A percentile compares a stretch with the other conserved stretches of the same genome.
phyloP scores from a whole-genome alignment of 306 rosid species.

The Gillenia trifoliata region DNA sequence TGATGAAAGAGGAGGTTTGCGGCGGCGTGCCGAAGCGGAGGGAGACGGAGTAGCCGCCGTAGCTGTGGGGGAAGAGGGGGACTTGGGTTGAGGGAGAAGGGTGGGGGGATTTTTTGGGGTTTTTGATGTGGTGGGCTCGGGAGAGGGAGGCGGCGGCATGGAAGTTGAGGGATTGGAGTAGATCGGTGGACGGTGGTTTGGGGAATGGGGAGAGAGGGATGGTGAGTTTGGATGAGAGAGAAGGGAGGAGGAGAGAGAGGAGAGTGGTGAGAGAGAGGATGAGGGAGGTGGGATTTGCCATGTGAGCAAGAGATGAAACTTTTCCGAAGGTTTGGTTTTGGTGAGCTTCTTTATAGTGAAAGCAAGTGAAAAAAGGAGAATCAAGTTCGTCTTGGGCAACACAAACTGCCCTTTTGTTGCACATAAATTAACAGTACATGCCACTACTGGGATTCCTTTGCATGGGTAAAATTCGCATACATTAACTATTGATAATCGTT shows the following conservation, averaged over 20 bases:
- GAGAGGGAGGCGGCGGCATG: conserved; percentile 51
- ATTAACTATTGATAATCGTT: no score
- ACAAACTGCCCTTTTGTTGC: not conserved
- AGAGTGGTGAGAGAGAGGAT: conserved; percentile 19
- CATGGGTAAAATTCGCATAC: not conserved
- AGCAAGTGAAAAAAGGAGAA: not conserved
- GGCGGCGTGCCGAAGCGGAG: conserved; percentile 79
- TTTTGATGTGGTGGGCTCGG: conserved; percentile 73
- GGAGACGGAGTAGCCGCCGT: conserved; percentile 69
- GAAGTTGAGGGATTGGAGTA: conserved; percentile 34
- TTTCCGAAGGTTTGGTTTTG: not conserved
- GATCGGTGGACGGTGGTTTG: conserved; percentile 42
- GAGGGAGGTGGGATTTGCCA: conserved; percentile 16
- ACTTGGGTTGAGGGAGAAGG: conserved; percentile 14
- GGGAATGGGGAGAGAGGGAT: conserved; percentile 42
- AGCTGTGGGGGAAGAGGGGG: conserved; percentile 48
- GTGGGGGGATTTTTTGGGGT: conserved; percentile 14
- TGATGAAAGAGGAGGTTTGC: conserved; percentile 44
- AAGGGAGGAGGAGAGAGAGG: conserved; percentile 23
- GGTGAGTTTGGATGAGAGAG: conserved; percentile 27
- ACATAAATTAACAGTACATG: conserved; percentile 16
- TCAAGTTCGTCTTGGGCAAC: conserved; percentile 23
- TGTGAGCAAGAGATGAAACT: not conserved
- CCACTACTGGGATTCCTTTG: not conserved
- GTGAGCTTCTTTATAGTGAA: not conserved